Conservation (phyloP, 2,329 filamentous ascomycete species). For the Trichoderma polysporum region DNA sequence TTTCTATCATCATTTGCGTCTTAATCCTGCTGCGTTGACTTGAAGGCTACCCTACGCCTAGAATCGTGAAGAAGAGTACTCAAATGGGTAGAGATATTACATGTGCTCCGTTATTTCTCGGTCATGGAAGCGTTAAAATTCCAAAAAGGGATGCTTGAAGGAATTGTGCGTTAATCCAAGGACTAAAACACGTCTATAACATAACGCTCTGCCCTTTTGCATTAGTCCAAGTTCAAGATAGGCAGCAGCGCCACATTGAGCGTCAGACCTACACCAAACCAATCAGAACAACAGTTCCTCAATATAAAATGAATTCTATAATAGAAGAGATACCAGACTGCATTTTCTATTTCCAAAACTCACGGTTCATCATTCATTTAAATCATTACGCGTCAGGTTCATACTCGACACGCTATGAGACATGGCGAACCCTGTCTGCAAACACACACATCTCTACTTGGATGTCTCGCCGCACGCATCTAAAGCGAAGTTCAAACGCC, state of each 20-base stretch:
- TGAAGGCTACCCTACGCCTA: not conserved
- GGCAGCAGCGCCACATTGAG: not conserved
- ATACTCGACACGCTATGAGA: not conserved
- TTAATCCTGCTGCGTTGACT: not conserved
- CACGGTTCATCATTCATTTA: not conserved
- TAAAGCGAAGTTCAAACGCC: constrained; percentile 31
- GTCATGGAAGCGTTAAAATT: no score
- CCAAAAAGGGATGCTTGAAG: not conserved
- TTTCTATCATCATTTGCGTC: not conserved
- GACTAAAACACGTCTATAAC: not conserved
- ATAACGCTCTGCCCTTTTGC: not conserved
- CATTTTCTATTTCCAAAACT: no score
- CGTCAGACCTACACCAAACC: not conserved
- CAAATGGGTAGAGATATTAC: not conserved
- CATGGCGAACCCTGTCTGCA: not conserved
- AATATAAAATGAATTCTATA: no score
- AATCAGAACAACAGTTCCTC: not conserved
- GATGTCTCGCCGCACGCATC: constrained; percentile 13
- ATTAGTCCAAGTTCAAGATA: not conserved
- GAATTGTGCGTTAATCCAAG: not conserved
- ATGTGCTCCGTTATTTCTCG: no score
- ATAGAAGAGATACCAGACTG: not conserved
- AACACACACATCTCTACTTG: constrained; percentile 13
- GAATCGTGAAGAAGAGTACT: not conserved
- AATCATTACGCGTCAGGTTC: not conserved